These are phyloP conservation scores for Botrytis byssoidea DNA, from an alignment of 2,329 filamentous ascomycete genomes.

Conservation along the genomic window DNA sequence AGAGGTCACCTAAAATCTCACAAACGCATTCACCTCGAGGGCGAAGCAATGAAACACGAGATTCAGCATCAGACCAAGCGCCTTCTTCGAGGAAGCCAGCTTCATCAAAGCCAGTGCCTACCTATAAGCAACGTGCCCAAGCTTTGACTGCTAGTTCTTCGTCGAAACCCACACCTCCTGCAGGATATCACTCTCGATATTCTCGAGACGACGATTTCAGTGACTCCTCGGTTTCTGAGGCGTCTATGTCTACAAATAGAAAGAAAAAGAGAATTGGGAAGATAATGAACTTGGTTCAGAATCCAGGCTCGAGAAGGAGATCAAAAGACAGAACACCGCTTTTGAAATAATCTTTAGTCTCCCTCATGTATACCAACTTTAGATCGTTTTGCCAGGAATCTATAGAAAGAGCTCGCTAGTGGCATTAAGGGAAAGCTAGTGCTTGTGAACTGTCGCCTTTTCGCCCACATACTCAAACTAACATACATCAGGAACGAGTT, in stretches of 20 bases:
- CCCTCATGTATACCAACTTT: fast-evolving
- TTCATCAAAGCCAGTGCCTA: neutral
- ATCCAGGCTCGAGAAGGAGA: neutral
- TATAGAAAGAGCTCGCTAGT: neutral
- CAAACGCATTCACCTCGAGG: neutral
- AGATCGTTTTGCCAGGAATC: neutral
- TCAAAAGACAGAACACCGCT: neutral
- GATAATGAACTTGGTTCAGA: neutral
- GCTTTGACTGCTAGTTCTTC: neutral
- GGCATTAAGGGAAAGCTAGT: too few species aligned
- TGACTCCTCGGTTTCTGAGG: neutral
- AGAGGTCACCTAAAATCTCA: neutral
- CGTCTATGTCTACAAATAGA: too few species aligned
- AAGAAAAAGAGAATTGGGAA: neutral
- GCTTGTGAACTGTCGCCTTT: neutral
- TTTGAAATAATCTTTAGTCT: neutral
- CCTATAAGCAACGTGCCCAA: neutral
- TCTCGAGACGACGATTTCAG: neutral
- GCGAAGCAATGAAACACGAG: neutral
- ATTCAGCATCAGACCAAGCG: neutral
- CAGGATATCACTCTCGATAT: neutral
- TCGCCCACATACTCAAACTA: neutral
- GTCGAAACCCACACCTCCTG: neutral
- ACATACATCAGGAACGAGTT: neutral
- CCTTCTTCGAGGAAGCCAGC: neutral